A percentile compares a stretch with the other conserved stretches of the same genome.
Evolutionary conservation across 495 filamentous ascomycete genomes (phyloP).

Genomic region (Rostrohypoxylon terebratum): DNA sequence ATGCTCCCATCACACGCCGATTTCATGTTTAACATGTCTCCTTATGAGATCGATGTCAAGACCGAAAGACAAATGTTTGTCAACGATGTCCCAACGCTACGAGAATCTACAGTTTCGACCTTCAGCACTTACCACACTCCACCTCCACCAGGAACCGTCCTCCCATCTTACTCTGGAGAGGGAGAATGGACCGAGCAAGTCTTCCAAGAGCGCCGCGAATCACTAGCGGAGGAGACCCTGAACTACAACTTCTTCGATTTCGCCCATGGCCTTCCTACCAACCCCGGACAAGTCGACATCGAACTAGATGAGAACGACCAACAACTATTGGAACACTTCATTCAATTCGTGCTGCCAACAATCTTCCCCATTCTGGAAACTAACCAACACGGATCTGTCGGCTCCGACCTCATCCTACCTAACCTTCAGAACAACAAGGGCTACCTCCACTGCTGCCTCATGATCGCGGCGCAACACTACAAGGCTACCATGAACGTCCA

Average conservation of each 20-base stretch:
- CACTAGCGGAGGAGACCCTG: slow-evolving; percentile 71
- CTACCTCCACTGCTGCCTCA: slow-evolving; percentile 95
- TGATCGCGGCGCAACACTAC: slow-evolving; percentile 93
- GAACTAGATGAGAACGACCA: slow-evolving; percentile 91
- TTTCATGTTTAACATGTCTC: slow-evolving; percentile 70
- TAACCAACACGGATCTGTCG: slow-evolving; percentile 82
- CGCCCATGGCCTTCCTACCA: slow-evolving; percentile 66
- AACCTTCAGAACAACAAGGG: slow-evolving; percentile 89
- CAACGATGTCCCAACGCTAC: slow-evolving; percentile 84
- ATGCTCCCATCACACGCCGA: slow-evolving; percentile 54
- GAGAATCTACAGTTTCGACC: slow-evolving; percentile 86
- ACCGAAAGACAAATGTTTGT: slow-evolving; percentile 95
- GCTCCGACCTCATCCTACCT: slow-evolving; percentile 83
- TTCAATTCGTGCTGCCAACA: slow-evolving; percentile 84
- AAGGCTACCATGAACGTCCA: slow-evolving; percentile 78
- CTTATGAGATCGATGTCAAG: slow-evolving; percentile 95
- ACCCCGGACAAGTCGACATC: slow-evolving; percentile 74
- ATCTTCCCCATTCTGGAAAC: slow-evolving; percentile 93
- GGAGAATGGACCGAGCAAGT: slow-evolving; percentile 83
- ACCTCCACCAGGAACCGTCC: slow-evolving; percentile 69
- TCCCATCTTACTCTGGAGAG: slow-evolving; percentile 72
- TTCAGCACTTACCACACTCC: slow-evolving; percentile 89
- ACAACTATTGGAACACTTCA: slow-evolving; percentile 89
- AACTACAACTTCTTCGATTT: slow-evolving; percentile 84
- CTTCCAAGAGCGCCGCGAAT: slow-evolving; percentile 73